A percentile compares a stretch with the other conserved stretches of the same genome.
phyloP scores from a whole-genome alignment of 2,329 filamentous ascomycete genomes.

The Knoxdaviesia capensis region DNA sequence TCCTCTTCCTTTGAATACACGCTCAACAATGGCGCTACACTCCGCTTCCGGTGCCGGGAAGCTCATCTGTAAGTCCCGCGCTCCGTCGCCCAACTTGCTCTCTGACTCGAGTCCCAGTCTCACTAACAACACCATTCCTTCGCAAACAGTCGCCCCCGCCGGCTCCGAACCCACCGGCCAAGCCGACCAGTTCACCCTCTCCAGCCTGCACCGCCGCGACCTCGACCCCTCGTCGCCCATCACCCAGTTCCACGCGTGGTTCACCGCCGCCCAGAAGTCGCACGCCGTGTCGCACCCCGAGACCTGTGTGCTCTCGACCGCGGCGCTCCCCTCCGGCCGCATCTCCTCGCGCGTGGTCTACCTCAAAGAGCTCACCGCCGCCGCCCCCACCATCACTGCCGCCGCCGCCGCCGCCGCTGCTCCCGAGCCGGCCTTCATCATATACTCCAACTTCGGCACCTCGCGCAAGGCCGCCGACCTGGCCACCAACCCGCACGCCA shows the following conservation, averaged over 20 bases:
- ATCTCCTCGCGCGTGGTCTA: constrained; percentile 79
- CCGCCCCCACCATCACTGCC: too few species aligned
- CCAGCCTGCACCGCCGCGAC: constrained; percentile 37
- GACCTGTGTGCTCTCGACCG: constrained; percentile 73
- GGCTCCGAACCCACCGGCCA: constrained; percentile 33
- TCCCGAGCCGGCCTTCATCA: constrained; percentile 46
- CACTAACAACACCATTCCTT: not conserved
- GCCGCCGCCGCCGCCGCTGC: constrained; percentile 19
- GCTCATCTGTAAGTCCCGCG: constrained; percentile 5
- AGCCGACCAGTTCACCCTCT: constrained; percentile 55
- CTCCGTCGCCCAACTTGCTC: not conserved
- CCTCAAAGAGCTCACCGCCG: constrained; percentile 74
- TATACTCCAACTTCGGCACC: constrained; percentile 86
- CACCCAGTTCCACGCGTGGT: constrained; percentile 80
- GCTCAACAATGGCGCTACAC: constrained; percentile 5
- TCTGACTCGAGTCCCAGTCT: not conserved
- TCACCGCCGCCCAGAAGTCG: constrained; percentile 42
- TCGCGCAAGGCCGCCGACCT: constrained; percentile 50
- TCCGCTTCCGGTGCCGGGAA: constrained; percentile 1
- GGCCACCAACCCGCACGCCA: constrained; percentile 53
- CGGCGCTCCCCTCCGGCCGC: constrained; percentile 60
- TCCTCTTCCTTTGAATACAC: not conserved
- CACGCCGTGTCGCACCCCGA: constrained; percentile 53
- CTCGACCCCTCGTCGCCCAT: constrained; percentile 46
- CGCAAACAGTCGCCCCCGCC: constrained; percentile 38